Conservation (phyloP, 768 basidiomycete species). For the Xerocomus spinulosus region DNA sequence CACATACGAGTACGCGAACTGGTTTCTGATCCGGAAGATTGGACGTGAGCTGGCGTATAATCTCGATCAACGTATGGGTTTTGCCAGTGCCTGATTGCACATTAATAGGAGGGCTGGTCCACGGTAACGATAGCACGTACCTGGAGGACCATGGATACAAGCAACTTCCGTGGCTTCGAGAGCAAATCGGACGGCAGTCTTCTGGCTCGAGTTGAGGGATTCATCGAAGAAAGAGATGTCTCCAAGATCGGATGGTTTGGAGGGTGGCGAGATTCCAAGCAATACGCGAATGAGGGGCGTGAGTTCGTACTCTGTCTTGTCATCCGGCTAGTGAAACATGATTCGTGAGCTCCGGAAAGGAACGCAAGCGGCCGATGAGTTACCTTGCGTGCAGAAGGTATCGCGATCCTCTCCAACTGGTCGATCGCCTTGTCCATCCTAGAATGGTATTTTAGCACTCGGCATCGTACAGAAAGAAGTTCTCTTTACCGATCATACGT, state of each 20-base stretch:
- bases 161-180: conserved; percentile 77
- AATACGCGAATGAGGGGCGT: conserved; percentile 62
- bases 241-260: conserved; percentile 33
- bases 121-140: conserved; percentile 30
- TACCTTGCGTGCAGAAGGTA: conserved; percentile 26
- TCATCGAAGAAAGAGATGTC: conserved; percentile 67
- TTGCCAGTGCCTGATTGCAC: conserved; percentile 73
- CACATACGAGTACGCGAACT: conserved; percentile 76
- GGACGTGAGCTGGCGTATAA: conserved; percentile 77
- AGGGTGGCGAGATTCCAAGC: conserved; percentile 56
- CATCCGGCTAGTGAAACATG: conserved; percentile 28
- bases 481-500: conserved; percentile 74
- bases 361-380: not conserved
- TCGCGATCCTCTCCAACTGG: conserved; percentile 49
- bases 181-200: conserved; percentile 78
- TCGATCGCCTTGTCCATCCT: conserved; percentile 88
- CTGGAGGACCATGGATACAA: conserved; percentile 97
- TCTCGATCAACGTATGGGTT: conserved; percentile 91
- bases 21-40: conserved; percentile 42
- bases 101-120: not conserved
- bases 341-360: not conserved
- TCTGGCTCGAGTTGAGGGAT: conserved; percentile 78
- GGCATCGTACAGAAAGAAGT: not conserved
- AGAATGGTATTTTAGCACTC: conserved; percentile 1
- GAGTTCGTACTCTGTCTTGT: conserved; percentile 40